Percentiles rank a stretch among this genome's conserved stretches.
Conservation (phyloP, 139 green algal species). For the Microglena sp. region DNA sequence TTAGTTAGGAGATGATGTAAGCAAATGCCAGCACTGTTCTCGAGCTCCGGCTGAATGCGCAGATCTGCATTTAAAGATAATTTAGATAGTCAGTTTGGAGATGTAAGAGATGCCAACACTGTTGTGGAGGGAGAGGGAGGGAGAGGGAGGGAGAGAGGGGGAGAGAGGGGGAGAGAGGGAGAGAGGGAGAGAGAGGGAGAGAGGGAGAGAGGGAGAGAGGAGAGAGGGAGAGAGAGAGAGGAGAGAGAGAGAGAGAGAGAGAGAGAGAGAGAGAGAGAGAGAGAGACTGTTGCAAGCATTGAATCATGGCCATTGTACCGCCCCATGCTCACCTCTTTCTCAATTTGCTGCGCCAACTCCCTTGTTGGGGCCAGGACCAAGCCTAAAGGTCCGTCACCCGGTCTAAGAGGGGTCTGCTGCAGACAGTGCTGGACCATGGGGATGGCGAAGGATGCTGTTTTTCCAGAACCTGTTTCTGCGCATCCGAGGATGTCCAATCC, state of each 20-base stretch:
- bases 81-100: no score
- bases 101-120: not conserved
- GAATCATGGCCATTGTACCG: not conserved
- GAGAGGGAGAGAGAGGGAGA: no score
- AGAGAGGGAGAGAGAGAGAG: no score
- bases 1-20: no score
- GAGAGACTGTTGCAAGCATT: no score
- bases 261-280: no score
- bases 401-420: constrained; percentile 41
- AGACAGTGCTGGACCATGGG: constrained; percentile 85
- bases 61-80: no score
- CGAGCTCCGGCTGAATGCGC: constrained; percentile 46
- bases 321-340: constrained; percentile 77
- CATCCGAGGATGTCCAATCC: constrained; percentile 79
- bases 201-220: no score
- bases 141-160: no score
- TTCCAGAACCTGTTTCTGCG: constrained; percentile 85
- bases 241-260: no score
- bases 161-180: no score
- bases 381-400: constrained; percentile 76
- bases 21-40: constrained; percentile 7
- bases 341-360: constrained; percentile 99
- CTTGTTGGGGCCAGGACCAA: constrained; percentile 97
- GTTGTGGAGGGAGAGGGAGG: no score
- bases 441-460: constrained; percentile 75